These are phyloP conservation scores for Rubia peregrina DNA, from an alignment of 305 asterid species.

Conservation along the genomic window DNA sequence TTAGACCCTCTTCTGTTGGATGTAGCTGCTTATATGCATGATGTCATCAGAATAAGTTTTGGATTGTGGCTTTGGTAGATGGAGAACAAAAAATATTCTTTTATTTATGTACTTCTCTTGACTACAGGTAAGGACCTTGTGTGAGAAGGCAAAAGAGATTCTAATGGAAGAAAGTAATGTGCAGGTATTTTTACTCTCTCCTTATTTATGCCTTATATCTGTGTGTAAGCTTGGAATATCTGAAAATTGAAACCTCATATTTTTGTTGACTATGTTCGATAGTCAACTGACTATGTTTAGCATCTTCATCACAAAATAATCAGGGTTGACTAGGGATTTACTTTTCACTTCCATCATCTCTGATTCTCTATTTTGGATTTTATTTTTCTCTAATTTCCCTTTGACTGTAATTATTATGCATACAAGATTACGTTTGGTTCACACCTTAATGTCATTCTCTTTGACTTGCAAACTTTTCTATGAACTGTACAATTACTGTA, in stretches of 20 bases:
- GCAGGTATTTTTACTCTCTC: slow-evolving; percentile 47
- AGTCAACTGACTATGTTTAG: background rate
- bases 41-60: background rate
- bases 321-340: background rate
- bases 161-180: slow-evolving; percentile 87
- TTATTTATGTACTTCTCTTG: slow-evolving; percentile 21
- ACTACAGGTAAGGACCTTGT: slow-evolving; percentile 67
- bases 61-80: background rate
- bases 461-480: background rate
- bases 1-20: background rate
- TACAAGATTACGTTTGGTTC: background rate
- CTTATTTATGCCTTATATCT: background rate
- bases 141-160: slow-evolving; percentile 93
- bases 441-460: background rate
- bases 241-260: background rate
- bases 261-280: background rate
- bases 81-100: slow-evolving; percentile 3
- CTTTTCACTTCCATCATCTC: background rate
- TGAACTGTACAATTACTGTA: background rate
- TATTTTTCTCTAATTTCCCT: background rate
- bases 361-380: too few species aligned
- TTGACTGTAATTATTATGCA: background rate
- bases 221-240: background rate
- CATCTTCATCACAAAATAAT: background rate
- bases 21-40: background rate